A percentile compares a stretch with the other conserved stretches of the same genome.
Conservation (phyloP, 495 filamentous ascomycete species). For the Xylaria grammica region DNA sequence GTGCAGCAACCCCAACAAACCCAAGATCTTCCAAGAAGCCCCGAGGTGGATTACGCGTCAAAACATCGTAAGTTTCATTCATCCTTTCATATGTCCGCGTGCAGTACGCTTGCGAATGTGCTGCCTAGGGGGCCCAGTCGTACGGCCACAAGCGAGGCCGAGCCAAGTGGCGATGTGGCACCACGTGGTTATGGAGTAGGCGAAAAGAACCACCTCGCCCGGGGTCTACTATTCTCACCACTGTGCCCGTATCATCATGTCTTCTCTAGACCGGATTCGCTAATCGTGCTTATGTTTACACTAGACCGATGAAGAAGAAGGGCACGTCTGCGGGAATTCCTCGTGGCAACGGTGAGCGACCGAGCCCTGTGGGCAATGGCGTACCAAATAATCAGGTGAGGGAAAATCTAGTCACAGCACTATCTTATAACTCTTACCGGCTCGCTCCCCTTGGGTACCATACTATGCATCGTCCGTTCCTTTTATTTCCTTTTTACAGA, state of each 20-base stretch:
- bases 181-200: constrained; percentile 38
- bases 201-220: constrained; percentile 1
- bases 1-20: constrained; percentile 60
- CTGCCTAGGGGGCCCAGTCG: constrained; percentile 29
- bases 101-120: constrained; percentile 19
- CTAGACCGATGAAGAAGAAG: constrained; percentile 63
- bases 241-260: not conserved
- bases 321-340: constrained; percentile 56
- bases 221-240: not conserved
- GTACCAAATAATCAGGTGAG: constrained; percentile 51
- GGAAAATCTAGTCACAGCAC: not conserved
- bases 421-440: not conserved
- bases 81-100: constrained; percentile 4
- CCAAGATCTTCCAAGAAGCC: constrained; percentile 59
- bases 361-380: constrained; percentile 53
- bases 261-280: constrained; percentile 15
- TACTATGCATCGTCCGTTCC: not conserved
- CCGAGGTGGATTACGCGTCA: constrained; percentile 64
- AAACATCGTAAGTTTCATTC: constrained; percentile 67
- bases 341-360: constrained; percentile 55
- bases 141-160: constrained; percentile 39
- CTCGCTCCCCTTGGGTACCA: not conserved
- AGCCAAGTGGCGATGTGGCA: constrained; percentile 44
- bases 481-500: not conserved
- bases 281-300: constrained; percentile 23